Base-by-base conservation (phyloP, 768 basidiomycete species). In the Cystofilobasidium ferigula region DNA sequence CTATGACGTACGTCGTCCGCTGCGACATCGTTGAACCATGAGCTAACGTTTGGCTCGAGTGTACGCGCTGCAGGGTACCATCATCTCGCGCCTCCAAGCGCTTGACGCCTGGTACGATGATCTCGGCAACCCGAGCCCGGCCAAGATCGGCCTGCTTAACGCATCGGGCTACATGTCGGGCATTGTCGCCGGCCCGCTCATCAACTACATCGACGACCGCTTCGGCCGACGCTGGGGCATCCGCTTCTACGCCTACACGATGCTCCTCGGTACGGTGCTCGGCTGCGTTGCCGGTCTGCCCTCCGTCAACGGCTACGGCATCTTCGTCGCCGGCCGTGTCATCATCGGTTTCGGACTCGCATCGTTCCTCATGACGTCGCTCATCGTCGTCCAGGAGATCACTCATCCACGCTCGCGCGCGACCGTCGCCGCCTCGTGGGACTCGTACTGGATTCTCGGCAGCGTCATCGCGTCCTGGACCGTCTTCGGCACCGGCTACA, bases 371-470 rank as follows among this genome's bases (percentile, higher is more conserved):
- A 74, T 76, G 72, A 76, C 76, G 0, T 74, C 73, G 3, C 69
- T 76, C 47, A 70, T 75, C 28, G 74, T 77, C 32, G 72, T 76
- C 6, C 75, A 76, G 63, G 77, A 78, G 71, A 73, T 77, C 53
- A 72, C 74, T 9, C 77, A 78, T 70, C 77, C 77, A n/a, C 69
- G 76, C 61, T 70, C 69, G 28, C 69, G 76, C 45, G 62, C 68
- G 10, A 61, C 69, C 32, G 69, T 77, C 34, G 74, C 75, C 16
- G 71, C 71, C 35, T 73, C 74, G 22, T 77, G 76, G 75, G 71
- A 77, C 69, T 77, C 76, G 38, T 77, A 76, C 72, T 77, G 72
- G 62, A 77, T 77, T 61, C 71, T 77, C 35, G 76, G 76, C n/a
- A 62, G 66, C 28, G 73, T 75, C 48, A 70, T 75, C 48, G 71